A percentile compares a stretch with the other conserved stretches of the same genome.
These are phyloP conservation scores for Fusarium paranaense DNA, from an alignment of 2,329 filamentous ascomycete species.

Conservation along the genomic window DNA sequence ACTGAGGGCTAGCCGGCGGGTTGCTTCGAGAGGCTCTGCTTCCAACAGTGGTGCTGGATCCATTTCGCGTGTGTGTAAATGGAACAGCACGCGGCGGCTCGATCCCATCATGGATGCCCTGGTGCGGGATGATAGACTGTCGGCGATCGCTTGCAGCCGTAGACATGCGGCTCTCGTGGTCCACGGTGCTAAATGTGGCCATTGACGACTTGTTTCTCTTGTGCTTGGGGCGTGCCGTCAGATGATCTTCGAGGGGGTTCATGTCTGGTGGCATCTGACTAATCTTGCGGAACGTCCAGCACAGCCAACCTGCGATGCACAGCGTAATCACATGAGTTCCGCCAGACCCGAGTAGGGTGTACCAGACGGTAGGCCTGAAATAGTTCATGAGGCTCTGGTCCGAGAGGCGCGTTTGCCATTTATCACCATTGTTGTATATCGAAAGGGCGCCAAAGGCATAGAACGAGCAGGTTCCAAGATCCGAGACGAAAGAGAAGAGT, in stretches of 20 bases:
- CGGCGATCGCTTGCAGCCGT: slow-evolving; percentile 56
- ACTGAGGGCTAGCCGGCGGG: slow-evolving; percentile 64
- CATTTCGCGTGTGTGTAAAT: slow-evolving; percentile 81
- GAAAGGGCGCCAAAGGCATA: slow-evolving; percentile 67
- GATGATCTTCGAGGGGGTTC: slow-evolving; percentile 90
- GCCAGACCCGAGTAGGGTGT: slow-evolving; percentile 71
- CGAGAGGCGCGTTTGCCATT: slow-evolving; percentile 77
- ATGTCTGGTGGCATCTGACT: slow-evolving; percentile 87
- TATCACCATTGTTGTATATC: slow-evolving; percentile 55
- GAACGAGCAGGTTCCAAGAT: slow-evolving; percentile 67
- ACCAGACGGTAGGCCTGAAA: slow-evolving; percentile 76
- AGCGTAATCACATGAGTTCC: slow-evolving; percentile 79
- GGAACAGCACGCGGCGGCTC: slow-evolving; percentile 71
- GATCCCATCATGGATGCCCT: slow-evolving; percentile 59
- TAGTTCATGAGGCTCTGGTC: slow-evolving; percentile 66
- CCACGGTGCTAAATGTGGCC: slow-evolving; percentile 56
- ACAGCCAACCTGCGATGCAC: slow-evolving; percentile 78
- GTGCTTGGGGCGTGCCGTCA: slow-evolving; percentile 78
- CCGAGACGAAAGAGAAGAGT: slow-evolving; percentile 81
- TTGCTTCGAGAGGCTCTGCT: slow-evolving; percentile 66
- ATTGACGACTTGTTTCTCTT: slow-evolving; percentile 78
- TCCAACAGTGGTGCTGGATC: slow-evolving; percentile 68
- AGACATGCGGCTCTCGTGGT: slow-evolving; percentile 71
- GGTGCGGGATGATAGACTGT: slow-evolving; percentile 58
- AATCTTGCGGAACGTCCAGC: slow-evolving; percentile 85